phyloP scores from a whole-genome alignment of 306 rosid genomes.

The Amphicarpaea edgeworthii region DNA sequence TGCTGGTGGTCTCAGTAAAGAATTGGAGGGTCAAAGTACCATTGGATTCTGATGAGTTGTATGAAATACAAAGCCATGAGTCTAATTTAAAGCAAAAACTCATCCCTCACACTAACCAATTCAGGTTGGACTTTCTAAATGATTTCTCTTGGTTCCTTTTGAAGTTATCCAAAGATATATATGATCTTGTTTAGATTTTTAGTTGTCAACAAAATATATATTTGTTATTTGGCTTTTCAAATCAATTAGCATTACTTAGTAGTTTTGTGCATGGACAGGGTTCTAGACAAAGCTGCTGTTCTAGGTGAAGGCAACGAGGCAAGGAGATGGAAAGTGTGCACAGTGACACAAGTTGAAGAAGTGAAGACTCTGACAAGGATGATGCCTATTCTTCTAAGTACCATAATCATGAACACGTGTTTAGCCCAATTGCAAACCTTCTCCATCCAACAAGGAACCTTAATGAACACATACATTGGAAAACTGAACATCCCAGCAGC shows the following conservation, averaged over 20 bases:
- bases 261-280: constrained; percentile 41
- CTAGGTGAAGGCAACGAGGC: constrained; percentile 40
- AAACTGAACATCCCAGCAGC: constrained; percentile 50
- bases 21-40: constrained; percentile 49
- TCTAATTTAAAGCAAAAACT: constrained; percentile 28
- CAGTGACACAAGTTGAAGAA: constrained; percentile 62
- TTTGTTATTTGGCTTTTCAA: no score
- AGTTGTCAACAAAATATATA: no score
- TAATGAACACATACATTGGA: constrained; percentile 54
- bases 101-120: constrained; percentile 52
- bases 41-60: constrained; percentile 37
- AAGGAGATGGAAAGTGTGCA: constrained; percentile 59
- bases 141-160: not conserved
- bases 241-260: not conserved
- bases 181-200: no score
- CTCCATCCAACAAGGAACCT: constrained; percentile 59
- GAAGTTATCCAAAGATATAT: not conserved
- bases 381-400: constrained; percentile 68
- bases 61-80: constrained; percentile 35
- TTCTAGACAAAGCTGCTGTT: constrained; percentile 68
- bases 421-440: constrained; percentile 66
- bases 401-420: constrained; percentile 66
- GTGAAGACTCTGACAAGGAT: constrained; percentile 69
- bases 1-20: constrained; percentile 50
- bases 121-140: constrained; percentile 40